Evolutionary conservation across 768 basidiomycete genomes (phyloP).

Genomic region (Tricholomella constricta): DNA sequence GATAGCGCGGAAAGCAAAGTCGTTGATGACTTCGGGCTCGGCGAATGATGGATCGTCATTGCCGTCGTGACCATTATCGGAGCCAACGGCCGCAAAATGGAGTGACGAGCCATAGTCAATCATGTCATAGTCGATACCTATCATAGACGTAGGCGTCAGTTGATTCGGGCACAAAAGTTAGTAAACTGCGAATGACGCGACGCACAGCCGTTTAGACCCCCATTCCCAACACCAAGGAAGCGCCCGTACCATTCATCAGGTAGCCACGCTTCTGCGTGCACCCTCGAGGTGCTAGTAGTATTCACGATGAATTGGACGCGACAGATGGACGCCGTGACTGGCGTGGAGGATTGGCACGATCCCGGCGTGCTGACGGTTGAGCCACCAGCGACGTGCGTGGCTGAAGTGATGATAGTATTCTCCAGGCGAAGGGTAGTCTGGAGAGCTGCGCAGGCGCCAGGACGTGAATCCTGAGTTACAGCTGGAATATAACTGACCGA

Average conservation of each 20-base stretch:
- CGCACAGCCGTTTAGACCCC: constrained; percentile 4
- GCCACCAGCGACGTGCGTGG: constrained; percentile 1
- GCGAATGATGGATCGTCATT: background rate
- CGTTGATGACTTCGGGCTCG: constrained; percentile 9
- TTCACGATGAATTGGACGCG: constrained; percentile 11
- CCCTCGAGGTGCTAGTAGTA: constrained; percentile 4
- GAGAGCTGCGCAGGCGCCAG: background rate
- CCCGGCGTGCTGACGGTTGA: constrained; percentile 4
- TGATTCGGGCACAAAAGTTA: too few relatives aligned
- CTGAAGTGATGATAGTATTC: constrained; percentile 2
- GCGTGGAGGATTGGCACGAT: constrained; percentile 5
- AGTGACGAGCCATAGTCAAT: background rate
- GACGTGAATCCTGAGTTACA: too few relatives aligned
- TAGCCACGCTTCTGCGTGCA: constrained; percentile 13
- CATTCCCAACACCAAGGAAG: constrained; percentile 8
- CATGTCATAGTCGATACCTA: constrained; percentile 1
- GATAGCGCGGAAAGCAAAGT: constrained; percentile 4
- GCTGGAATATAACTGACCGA: constrained; percentile 56
- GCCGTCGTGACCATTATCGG: constrained; percentile 7
- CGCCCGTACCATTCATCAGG: constrained; percentile 12
- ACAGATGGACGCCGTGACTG: constrained; percentile 2
- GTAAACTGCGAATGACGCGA: background rate
- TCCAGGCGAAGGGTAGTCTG: background rate
- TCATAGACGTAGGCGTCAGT: background rate
- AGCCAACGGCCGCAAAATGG: constrained; percentile 6